Conservation (phyloP, 768 basidiomycete genomes). For the Hericium alpestre region DNA sequence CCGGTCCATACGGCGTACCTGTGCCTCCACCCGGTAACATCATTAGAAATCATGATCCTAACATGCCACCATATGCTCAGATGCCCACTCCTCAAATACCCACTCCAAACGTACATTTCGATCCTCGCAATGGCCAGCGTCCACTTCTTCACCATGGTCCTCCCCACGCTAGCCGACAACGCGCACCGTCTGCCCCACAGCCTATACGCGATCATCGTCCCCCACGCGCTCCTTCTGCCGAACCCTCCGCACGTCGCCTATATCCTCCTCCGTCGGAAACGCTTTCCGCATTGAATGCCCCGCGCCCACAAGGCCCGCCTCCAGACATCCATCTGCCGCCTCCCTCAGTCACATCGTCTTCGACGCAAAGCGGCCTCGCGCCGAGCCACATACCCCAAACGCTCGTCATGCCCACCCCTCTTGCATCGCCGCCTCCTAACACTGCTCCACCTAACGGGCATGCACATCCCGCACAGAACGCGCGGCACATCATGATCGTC, state of each 20-base stretch:
- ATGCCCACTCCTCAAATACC: not conserved
- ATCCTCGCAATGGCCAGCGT: not conserved
- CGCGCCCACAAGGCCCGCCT: not conserved
- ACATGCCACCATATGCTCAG: not conserved
- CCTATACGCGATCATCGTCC: not conserved
- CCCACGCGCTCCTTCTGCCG: not conserved
- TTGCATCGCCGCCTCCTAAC: slow-evolving; percentile 18
- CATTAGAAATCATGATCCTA: not conserved
- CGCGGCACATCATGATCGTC: not conserved
- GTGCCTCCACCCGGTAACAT: not conserved
- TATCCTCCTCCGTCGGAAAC: slow-evolving; percentile 10
- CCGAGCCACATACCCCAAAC: slow-evolving; percentile 47
- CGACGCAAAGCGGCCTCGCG: slow-evolving; percentile 5
- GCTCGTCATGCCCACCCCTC: slow-evolving; percentile 65
- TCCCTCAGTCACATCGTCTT: slow-evolving; percentile 5
- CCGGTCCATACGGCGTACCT: not conserved
- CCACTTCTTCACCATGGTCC: not conserved
- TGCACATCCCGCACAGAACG: not conserved
- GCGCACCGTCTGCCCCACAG: not conserved
- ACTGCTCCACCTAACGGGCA: not conserved
- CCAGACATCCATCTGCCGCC: slow-evolving; percentile 1
- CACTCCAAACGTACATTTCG: too few relatives aligned
- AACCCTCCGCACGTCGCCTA: slow-evolving; percentile 1
- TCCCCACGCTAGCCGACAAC: not conserved
- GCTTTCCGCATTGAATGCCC: slow-evolving; percentile 3